A percentile compares a stretch with the other conserved stretches of the same genome.
Conservation (phyloP, 2,329 filamentous ascomycete species). For the Colletotrichum navitas region DNA sequence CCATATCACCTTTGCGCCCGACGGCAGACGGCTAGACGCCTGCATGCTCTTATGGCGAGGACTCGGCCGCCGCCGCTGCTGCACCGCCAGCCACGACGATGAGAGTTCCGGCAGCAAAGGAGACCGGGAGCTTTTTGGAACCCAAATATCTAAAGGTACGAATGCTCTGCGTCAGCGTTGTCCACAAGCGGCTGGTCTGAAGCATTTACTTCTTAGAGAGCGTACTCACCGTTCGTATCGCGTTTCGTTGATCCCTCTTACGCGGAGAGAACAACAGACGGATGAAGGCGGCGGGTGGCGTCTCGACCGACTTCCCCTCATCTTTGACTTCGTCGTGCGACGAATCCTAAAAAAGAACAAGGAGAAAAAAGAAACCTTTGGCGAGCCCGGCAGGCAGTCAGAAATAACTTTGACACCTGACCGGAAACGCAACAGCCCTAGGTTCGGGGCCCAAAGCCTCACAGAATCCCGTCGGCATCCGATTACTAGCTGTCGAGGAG, state of each 20-base stretch:
- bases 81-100: too few species aligned
- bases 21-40: too few species aligned
- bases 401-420: not conserved
- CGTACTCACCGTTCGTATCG: not conserved
- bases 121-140: not conserved
- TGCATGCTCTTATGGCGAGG: not conserved
- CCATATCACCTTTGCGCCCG: too few species aligned
- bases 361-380: not conserved
- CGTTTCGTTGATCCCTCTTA: not conserved
- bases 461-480: not conserved
- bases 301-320: not conserved
- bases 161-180: not conserved
- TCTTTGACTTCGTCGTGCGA: not conserved
- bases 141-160: not conserved
- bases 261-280: not conserved
- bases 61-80: not conserved
- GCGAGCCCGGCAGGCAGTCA: not conserved
- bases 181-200: not conserved
- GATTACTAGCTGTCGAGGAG: not conserved
- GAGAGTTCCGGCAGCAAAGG: not conserved
- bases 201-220: not conserved
- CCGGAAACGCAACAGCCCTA: not conserved
- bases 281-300: not conserved
- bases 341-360: not conserved
- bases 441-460: not conserved